A percentile compares a stretch with the other conserved stretches of the same genome.
phyloP scores from a whole-genome alignment of 495 filamentous ascomycete genomes.

The Talaromyces ruber region DNA sequence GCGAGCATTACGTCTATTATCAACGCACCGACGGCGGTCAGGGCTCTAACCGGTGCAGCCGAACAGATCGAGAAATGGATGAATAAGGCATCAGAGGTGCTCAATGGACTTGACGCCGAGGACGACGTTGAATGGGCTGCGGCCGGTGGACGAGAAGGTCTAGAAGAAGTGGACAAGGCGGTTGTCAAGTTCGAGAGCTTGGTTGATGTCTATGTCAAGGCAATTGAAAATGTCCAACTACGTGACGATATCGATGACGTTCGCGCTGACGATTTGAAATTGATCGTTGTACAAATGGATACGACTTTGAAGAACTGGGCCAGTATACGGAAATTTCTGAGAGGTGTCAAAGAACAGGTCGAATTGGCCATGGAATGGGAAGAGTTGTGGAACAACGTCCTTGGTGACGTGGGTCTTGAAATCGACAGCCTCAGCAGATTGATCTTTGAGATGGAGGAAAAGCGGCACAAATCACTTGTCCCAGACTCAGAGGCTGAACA shows the following conservation, averaged over 20 bases:
- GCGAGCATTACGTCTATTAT: constrained; percentile 74
- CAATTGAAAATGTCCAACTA: constrained; percentile 80
- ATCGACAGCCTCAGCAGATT: constrained; percentile 72
- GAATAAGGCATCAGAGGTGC: constrained; percentile 75
- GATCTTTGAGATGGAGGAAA: constrained; percentile 96
- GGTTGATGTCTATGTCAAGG: constrained; percentile 79
- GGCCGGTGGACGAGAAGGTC: constrained; percentile 78
- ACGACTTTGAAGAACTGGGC: constrained; percentile 75
- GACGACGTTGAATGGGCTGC: constrained; percentile 98
- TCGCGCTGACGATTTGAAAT: constrained; percentile 54
- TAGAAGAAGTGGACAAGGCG: constrained; percentile 81
- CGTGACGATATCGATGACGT: constrained; percentile 69
- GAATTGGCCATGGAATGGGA: constrained; percentile 99
- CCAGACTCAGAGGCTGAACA: constrained; percentile 38
- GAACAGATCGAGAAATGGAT: constrained; percentile 93
- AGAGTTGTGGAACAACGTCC: constrained; percentile 86
- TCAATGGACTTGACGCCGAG: constrained; percentile 78
- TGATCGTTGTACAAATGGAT: constrained; percentile 80
- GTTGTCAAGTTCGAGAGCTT: constrained; percentile 78
- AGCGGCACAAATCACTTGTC: constrained; percentile 64
- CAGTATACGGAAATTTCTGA: constrained; percentile 64
- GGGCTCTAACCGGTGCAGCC: constrained; percentile 69
- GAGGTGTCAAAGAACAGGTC: constrained; percentile 76
- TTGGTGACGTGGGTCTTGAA: constrained; percentile 89
- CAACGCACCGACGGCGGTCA: constrained; percentile 68